These are phyloP conservation scores for Ogataea paraovalis DNA, from an alignment of 805 yeast species.

Conservation along the genomic window DNA sequence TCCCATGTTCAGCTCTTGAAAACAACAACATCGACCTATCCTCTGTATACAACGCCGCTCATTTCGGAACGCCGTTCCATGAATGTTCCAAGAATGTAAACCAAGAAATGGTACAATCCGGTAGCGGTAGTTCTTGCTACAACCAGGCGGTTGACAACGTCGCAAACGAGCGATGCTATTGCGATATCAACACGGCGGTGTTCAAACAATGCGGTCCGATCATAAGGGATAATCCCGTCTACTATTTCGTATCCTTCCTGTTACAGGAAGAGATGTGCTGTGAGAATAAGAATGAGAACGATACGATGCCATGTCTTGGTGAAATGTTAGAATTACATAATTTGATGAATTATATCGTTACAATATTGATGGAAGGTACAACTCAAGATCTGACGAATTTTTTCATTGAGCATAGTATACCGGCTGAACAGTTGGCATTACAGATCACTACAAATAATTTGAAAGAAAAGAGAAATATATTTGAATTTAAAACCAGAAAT, in stretches of 20 bases:
- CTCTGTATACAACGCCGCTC: conserved; percentile 10
- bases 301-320: background rate
- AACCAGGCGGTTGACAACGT: background rate
- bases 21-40: conserved; percentile 3
- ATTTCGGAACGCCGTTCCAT: conserved; percentile 13
- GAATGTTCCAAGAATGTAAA: conserved; percentile 10
- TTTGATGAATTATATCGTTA: conserved; percentile 1
- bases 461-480: background rate
- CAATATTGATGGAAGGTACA: conserved; percentile 3
- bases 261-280: conserved; percentile 13
- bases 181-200: conserved; percentile 11
- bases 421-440: background rate
- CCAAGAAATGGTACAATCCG: background rate
- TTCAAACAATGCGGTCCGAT: conserved; percentile 10
- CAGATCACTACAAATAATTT: background rate
- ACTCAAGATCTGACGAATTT: conserved; percentile 4
- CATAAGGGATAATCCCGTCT: conserved; percentile 7
- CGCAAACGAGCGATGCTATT: conserved; percentile 2
- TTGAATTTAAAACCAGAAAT: background rate
- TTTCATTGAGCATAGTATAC: background rate
- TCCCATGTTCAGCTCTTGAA: background rate
- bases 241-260: conserved; percentile 8
- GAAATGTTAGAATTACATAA: background rate
- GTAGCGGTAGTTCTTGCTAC: background rate
- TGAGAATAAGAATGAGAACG: background rate